Evolutionary conservation across 2,329 filamentous ascomycete genomes (phyloP).

Genomic region (Fusarium brevicatenulatum): DNA sequence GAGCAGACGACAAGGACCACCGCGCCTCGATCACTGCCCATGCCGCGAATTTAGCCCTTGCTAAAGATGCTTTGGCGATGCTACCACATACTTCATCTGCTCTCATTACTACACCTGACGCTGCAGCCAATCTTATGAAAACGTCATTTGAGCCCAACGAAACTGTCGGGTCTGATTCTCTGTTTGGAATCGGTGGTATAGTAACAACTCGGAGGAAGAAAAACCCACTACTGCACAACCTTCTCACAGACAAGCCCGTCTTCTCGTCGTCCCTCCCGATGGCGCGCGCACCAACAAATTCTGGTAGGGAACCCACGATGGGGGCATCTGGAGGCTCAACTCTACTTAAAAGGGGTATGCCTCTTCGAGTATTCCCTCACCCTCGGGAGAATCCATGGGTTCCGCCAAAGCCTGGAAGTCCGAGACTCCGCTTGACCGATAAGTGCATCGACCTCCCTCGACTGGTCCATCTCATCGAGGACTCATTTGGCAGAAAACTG

Average conservation of each 20-base stretch:
- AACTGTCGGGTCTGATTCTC: slow-evolving; percentile 59
- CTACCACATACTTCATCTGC: slow-evolving; percentile 87
- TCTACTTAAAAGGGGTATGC: slow-evolving; percentile 90
- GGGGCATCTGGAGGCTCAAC: slow-evolving; percentile 67
- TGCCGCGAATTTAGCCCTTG: slow-evolving; percentile 77
- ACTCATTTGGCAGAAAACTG: slow-evolving; percentile 88
- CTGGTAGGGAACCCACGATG: slow-evolving; percentile 19
- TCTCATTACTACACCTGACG: slow-evolving; percentile 85
- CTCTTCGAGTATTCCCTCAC: slow-evolving; percentile 83
- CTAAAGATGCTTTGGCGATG: slow-evolving; percentile 75
- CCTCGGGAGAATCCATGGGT: slow-evolving; percentile 76
- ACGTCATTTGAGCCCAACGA: slow-evolving; percentile 50
- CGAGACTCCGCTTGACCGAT: slow-evolving; percentile 78
- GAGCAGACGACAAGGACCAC: slow-evolving; percentile 46
- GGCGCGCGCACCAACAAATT: slow-evolving; percentile 64
- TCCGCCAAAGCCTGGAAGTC: slow-evolving; percentile 67
- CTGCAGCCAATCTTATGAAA: slow-evolving; percentile 69
- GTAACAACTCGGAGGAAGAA: slow-evolving; percentile 65
- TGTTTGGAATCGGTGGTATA: slow-evolving; percentile 59
- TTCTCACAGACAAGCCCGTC: slow-evolving; percentile 93
- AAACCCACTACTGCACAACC: slow-evolving; percentile 94
- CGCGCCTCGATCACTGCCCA: slow-evolving; percentile 56
- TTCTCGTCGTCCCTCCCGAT: slow-evolving; percentile 90
- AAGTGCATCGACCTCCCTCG: slow-evolving; percentile 83
- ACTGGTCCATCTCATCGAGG: slow-evolving; percentile 87